These are phyloP conservation scores for Saccharomycodes ludwigii DNA, from an alignment of 805 yeast species.

Conservation along the genomic window DNA sequence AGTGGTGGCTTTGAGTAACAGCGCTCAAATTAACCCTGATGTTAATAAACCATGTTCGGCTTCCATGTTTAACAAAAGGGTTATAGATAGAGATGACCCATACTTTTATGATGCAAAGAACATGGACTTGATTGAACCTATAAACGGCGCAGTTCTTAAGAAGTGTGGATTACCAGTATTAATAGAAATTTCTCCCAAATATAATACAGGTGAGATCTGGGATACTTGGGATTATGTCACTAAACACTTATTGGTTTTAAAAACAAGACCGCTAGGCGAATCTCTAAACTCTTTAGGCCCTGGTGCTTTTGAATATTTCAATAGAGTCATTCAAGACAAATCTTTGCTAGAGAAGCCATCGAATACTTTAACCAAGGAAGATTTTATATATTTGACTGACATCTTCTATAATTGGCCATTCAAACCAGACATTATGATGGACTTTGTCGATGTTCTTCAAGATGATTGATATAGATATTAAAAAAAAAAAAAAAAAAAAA, in stretches of 20 bases:
- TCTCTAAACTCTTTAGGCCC: constrained; percentile 56
- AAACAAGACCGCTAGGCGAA: constrained; percentile 31
- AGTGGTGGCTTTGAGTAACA: constrained; percentile 34
- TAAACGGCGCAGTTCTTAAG: no score
- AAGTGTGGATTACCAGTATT: no score
- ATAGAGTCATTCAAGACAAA: constrained; percentile 19
- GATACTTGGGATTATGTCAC: constrained; percentile 59
- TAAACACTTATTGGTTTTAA: constrained; percentile 42
- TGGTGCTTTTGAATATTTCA: constrained; percentile 55
- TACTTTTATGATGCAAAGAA: constrained; percentile 21
- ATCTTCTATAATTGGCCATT: constrained; percentile 73
- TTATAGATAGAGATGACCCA: constrained; percentile 20
- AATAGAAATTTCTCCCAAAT: no score
- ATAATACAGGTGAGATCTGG: constrained; percentile 32
- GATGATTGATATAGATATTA: constrained; percentile 6
- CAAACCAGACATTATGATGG: constrained; percentile 46
- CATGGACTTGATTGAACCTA: constrained; percentile 47
- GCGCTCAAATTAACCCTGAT: constrained; percentile 8
- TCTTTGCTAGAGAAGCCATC: constrained; percentile 34
- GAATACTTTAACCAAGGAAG: constrained; percentile 38
- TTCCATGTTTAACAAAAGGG: constrained; percentile 10
- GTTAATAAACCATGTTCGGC: no score
- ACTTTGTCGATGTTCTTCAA: constrained; percentile 26
- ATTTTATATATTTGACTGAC: constrained; percentile 38
- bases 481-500: not conserved